Evolutionary conservation across 352 stramenopile species (phyloP), one percentile per base, ranked within the genome.

Genomic region (Elongisporangium senticosum): DNA sequence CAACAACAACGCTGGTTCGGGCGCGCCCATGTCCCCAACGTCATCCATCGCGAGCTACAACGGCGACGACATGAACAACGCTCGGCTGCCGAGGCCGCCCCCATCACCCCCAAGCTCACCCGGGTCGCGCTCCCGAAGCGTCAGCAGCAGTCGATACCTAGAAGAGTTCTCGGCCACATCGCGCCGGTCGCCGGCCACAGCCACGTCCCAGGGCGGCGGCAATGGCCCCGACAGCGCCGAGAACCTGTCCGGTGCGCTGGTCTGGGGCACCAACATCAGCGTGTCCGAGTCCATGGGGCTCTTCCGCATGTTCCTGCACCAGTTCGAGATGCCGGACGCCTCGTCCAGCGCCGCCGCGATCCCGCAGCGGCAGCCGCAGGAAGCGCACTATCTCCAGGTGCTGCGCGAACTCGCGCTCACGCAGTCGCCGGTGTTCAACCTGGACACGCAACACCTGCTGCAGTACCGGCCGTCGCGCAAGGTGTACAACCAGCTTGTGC

Each of bases 401-500:
- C 74, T 97, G 17, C 71, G 67, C 4, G 81, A 89, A 64, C 71
- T 97, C 52, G 71, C 86, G 17, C 64, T 90, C 39, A 95, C 89
- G 39, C 81, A 95, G 58, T 89, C 88, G 57, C 75, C 83, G 11
- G 77, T 96, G 20, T 82, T 98, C 59, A 92, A 97, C 69, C 70
- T 98, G 10, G 89, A 98, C 67, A 96, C 88, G 55, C 83, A 94
- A 62, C 89, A 98, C 51, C 64, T 98, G 55, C 68, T 88, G 50
- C 79, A 94, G 60, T 95, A 91, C 58, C 71, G 63, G 1, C 69
- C 79, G 50, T 83, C 74, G 3, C 71, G 95, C 63, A 86, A 90
- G 55, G 65, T 99, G 19, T 99, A 99, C 74, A 89, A 96, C 63
- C 96, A 99, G 77, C 77, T 99, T 23, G 70, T 98, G 22, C 77